Evolutionary conservation across 805 yeast genomes (phyloP).

Genomic region (Candida golubevii): DNA sequence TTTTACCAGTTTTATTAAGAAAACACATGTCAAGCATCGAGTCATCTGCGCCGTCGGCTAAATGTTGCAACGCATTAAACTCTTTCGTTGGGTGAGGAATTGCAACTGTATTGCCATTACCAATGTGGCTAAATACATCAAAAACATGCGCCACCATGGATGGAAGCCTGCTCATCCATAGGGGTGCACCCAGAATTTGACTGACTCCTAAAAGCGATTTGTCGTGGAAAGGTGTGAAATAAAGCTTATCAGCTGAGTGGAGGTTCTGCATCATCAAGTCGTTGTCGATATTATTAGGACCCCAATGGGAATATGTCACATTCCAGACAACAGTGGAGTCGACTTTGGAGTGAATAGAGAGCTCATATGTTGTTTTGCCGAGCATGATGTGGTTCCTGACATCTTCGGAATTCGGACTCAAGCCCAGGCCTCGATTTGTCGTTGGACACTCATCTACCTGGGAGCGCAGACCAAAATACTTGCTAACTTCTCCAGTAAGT

Average conservation of each 20-base stretch:
- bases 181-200: constrained; percentile 60
- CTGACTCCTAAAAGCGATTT: constrained; percentile 74
- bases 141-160: constrained; percentile 72
- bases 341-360: constrained; percentile 70
- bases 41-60: constrained; percentile 16
- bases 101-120: constrained; percentile 38
- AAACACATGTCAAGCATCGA: constrained; percentile 44
- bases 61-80: constrained; percentile 27
- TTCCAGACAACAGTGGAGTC: constrained; percentile 66
- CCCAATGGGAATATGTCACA: constrained; percentile 85
- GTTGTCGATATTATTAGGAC: constrained; percentile 78
- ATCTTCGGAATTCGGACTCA: constrained; percentile 1
- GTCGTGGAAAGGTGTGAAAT: constrained; percentile 82
- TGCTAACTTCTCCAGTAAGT: constrained; percentile 65
- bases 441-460: constrained; percentile 30
- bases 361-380: constrained; percentile 70
- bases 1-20: constrained; percentile 60
- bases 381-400: constrained; percentile 44
- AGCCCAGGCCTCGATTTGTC: constrained; percentile 21
- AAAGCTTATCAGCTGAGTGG: constrained; percentile 64
- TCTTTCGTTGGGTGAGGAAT: constrained; percentile 67
- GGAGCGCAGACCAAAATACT: constrained; percentile 52
- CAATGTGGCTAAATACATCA: constrained; percentile 52
- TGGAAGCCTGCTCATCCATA: constrained; percentile 76
- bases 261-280: constrained; percentile 47